phyloP scores from a whole-genome alignment of 169 alveolate species.

The Plasmodium coatneyi region DNA sequence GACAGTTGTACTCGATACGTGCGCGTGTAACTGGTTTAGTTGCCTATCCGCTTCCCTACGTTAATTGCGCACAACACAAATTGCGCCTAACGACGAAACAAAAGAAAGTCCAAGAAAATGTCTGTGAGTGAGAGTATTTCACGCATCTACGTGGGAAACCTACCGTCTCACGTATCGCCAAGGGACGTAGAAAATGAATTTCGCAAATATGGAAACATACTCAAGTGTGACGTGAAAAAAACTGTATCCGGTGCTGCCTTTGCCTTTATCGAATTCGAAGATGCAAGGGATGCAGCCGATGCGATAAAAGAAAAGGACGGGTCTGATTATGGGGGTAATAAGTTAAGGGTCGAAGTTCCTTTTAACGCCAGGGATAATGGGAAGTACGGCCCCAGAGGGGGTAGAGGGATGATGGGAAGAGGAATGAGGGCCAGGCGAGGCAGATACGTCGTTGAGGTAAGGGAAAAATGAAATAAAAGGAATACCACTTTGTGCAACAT shows the following conservation, averaged over 20 bases:
- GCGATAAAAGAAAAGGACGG: conserved; percentile 89
- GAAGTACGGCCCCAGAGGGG: conserved; percentile 36
- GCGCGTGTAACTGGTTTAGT: background rate
- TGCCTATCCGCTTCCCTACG: background rate
- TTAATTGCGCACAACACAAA: background rate
- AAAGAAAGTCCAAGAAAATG: conserved; percentile 4
- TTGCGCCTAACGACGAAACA: background rate
- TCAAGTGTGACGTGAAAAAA: conserved; percentile 84
- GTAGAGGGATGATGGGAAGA: conserved; percentile 62
- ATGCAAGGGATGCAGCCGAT: conserved; percentile 90
- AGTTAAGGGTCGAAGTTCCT: conserved; percentile 88
- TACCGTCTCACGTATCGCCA: conserved; percentile 85
- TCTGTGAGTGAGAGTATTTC: conserved; percentile 77
- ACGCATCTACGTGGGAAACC: conserved; percentile 87
- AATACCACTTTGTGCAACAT: conserved; percentile 64
- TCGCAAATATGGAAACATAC: conserved; percentile 84
- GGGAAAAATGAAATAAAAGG: conserved; percentile 65
- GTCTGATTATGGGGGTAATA: conserved; percentile 82
- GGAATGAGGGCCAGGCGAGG: conserved; percentile 69
- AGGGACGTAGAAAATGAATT: conserved; percentile 88
- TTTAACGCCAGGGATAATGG: conserved; percentile 81
- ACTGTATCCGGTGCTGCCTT: conserved; percentile 85
- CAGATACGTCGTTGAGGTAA: conserved; percentile 77
- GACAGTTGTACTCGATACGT: background rate
- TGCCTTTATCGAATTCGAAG: conserved; percentile 88